Evolutionary conservation across 768 basidiomycete genomes (phyloP).

Genomic region (Auriscalpium vulgare): DNA sequence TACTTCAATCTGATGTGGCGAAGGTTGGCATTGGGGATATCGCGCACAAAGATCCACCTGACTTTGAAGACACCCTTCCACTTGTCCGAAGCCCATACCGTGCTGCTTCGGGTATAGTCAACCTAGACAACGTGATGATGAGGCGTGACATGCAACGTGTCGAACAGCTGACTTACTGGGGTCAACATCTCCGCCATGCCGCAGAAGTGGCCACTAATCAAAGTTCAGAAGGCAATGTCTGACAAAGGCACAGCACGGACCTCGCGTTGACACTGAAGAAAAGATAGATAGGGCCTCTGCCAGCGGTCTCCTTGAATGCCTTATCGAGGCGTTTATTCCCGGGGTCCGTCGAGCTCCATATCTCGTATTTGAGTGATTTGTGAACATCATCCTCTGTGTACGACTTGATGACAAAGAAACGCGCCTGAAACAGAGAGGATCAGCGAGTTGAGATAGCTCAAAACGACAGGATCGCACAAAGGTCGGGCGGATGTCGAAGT

Average conservation of each 20-base stretch:
- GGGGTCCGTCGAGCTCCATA: slow-evolving; percentile 95
- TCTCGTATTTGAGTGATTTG: slow-evolving; percentile 95
- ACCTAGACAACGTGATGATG: slow-evolving; percentile 37
- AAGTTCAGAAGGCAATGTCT: not conserved
- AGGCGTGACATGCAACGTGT: no score
- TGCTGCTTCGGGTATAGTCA: slow-evolving; percentile 90
- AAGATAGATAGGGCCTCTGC: slow-evolving; percentile 90
- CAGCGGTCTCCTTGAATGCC: slow-evolving; percentile 92
- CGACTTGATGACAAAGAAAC: slow-evolving; percentile 97
- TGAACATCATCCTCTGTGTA: slow-evolving; percentile 99
- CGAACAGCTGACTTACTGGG: slow-evolving; percentile 43
- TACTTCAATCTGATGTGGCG: slow-evolving; percentile 87
- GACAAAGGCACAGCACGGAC: slow-evolving; percentile 23
- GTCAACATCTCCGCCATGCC: slow-evolving; percentile 99
- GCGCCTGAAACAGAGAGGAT: slow-evolving; percentile 42
- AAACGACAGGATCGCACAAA: slow-evolving; percentile 44
- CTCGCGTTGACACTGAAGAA: slow-evolving; percentile 98
- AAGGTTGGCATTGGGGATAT: slow-evolving; percentile 84
- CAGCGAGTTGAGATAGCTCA: slow-evolving; percentile 3
- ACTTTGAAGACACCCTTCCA: slow-evolving; percentile 99
- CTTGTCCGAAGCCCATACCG: slow-evolving; percentile 98
- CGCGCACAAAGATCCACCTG: slow-evolving; percentile 94
- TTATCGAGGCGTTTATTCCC: slow-evolving; percentile 97
- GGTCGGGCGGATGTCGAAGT: slow-evolving; percentile 73
- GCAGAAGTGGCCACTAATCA: slow-evolving; percentile 84